A percentile compares a stretch with the other conserved stretches of the same genome.
Conservation (phyloP, 1,284 basidiomycete genomes). For the Prillingera fragicola region DNA sequence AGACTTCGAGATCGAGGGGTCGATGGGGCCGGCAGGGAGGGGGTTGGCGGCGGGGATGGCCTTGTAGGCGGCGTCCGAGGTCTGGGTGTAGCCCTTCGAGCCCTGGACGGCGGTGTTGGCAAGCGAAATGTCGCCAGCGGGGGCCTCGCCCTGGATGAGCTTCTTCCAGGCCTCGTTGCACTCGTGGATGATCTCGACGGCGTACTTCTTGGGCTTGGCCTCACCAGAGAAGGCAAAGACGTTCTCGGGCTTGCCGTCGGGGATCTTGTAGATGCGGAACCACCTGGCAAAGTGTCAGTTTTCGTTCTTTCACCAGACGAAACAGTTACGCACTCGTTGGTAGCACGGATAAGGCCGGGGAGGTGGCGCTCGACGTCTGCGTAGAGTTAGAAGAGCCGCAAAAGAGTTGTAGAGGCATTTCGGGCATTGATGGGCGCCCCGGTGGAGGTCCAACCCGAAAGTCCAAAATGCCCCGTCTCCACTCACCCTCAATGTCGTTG, state of each 20-base stretch:
- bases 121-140: constrained; percentile 66
- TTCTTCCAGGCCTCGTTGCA: constrained; percentile 99
- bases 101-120: constrained; percentile 61
- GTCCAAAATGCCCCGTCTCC: too few relatives aligned
- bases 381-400: too few relatives aligned
- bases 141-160: constrained; percentile 71
- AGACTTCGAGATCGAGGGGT: constrained; percentile 67
- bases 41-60: constrained; percentile 71
- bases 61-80: constrained; percentile 62
- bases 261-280: constrained; percentile 90
- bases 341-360: constrained; percentile 90
- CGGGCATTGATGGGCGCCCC: too few relatives aligned
- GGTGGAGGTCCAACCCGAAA: too few relatives aligned
- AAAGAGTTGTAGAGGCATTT: too few relatives aligned
- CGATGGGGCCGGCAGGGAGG: constrained; percentile 76
- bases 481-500: constrained; percentile 98
- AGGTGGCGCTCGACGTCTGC: constrained; percentile 98
- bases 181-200: constrained; percentile 97
- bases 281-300: constrained; percentile 50
- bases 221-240: constrained; percentile 99
- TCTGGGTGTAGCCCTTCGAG: constrained; percentile 63
- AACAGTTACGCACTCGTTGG: constrained; percentile 79
- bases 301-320: background rate
- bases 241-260: constrained; percentile 99
- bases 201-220: constrained; percentile 99